phyloP scores from a whole-genome alignment of 441 rosid species.

The Dalechampia spathulata region DNA sequence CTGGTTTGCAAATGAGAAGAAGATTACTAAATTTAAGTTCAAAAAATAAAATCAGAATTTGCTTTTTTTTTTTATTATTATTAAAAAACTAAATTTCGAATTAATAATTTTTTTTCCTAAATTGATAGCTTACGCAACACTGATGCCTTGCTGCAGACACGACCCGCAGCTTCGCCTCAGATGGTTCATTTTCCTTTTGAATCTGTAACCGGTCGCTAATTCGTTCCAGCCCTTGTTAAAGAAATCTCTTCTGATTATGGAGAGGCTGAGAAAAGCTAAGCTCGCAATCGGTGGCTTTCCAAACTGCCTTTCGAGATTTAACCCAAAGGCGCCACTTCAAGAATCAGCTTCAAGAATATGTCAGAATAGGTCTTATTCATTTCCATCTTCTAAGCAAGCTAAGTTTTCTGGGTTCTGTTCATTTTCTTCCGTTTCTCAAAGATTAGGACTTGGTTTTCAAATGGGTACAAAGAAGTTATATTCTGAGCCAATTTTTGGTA shows the following conservation, averaged over 20 bases:
- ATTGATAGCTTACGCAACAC: no score
- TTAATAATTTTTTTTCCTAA: no score
- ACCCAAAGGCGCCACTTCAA: slow-evolving; percentile 21
- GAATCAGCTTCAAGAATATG: slow-evolving; percentile 26
- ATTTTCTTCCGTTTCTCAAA: slow-evolving; percentile 22
- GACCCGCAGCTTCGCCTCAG: no score
- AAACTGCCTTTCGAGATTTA: slow-evolving; percentile 28
- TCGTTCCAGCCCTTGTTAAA: no score
- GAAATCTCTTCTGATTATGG: slow-evolving; percentile 22
- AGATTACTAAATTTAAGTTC: no score
- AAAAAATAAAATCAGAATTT: no score
- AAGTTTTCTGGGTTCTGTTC: slow-evolving; percentile 39
- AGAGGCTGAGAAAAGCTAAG: slow-evolving; percentile 32
- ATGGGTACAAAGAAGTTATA: slow-evolving; percentile 12
- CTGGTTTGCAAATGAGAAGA: no score
- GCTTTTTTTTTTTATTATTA: no score
- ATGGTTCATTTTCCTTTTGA: no score
- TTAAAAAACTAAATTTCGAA: no score
- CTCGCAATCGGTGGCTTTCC: slow-evolving; percentile 40
- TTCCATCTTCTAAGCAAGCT: slow-evolving; percentile 20
- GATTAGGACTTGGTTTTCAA: slow-evolving; percentile 29
- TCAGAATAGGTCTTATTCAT: slow-evolving; percentile 22
- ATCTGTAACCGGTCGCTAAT: neutral
- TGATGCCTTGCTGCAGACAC: no score
- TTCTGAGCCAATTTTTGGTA: slow-evolving; percentile 22